phyloP scores from a whole-genome alignment of 2,329 filamentous ascomycete genomes.

The Pseudogymnoascus sp. region DNA sequence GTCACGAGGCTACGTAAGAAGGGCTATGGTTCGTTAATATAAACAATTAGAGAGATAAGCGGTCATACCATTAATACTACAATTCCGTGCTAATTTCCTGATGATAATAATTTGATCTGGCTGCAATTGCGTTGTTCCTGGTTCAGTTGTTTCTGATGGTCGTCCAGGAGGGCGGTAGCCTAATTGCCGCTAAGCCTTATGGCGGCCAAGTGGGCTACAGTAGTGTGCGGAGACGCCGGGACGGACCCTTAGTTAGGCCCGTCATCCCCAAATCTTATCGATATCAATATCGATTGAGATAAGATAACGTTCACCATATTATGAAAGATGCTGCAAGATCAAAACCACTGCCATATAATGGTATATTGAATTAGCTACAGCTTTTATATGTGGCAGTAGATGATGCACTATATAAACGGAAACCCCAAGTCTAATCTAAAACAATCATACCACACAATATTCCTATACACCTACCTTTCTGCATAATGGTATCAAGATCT shows the following conservation, averaged over 20 bases:
- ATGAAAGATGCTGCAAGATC: too few species aligned
- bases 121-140: not conserved
- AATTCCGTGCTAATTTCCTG: not conserved
- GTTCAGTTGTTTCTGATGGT: not conserved
- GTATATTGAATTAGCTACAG: too few species aligned
- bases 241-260: not conserved
- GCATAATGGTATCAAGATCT: not conserved
- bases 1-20: not conserved
- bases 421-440: not conserved
- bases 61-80: not conserved
- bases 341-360: too few species aligned
- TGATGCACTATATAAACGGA: too few species aligned
- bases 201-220: not conserved
- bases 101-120: not conserved
- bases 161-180: not conserved
- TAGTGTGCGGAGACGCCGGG: not conserved
- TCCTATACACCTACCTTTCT: too few species aligned
- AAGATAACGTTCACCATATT: not conserved
- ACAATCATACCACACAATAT: not conserved
- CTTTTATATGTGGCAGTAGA: too few species aligned
- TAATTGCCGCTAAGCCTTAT: not conserved
- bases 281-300: not conserved
- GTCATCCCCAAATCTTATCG: not conserved
- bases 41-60: not conserved
- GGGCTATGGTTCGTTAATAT: not conserved